Conservation (phyloP, 2,329 filamentous ascomycete species). For the Pseudocercospora fijiensis region DNA sequence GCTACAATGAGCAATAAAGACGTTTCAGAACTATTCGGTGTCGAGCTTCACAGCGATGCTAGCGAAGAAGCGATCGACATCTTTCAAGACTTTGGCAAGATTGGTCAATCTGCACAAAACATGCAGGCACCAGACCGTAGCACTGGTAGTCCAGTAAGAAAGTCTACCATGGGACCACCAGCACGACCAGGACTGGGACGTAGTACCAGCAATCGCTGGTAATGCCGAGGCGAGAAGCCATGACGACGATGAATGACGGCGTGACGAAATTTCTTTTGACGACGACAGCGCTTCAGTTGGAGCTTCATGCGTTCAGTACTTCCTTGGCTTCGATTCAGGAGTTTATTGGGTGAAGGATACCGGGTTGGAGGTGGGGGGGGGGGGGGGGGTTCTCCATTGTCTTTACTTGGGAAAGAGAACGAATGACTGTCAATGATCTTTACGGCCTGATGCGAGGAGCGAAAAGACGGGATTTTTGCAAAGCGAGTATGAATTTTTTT, state of each 20-base stretch:
- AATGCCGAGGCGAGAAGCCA: slow-evolving; percentile 16
- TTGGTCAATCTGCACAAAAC: slow-evolving; percentile 49
- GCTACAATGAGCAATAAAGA: slow-evolving; percentile 37
- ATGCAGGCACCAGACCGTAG: slow-evolving; percentile 31
- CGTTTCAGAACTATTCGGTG: slow-evolving; percentile 56
- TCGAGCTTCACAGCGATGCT: slow-evolving; percentile 60
- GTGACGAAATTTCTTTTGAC: slow-evolving; percentile 17
- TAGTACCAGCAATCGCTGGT: slow-evolving; percentile 37
- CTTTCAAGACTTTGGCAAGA: slow-evolving; percentile 72
- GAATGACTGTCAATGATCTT: slow-evolving; percentile 1
- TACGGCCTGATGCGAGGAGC: slow-evolving; percentile 3
- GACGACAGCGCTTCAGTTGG: slow-evolving; percentile 15
- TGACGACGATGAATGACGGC: slow-evolving; percentile 14
- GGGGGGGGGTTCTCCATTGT: background rate
- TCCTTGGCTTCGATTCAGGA: background rate
- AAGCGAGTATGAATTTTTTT: background rate
- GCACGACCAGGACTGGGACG: slow-evolving; percentile 32
- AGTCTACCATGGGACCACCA: slow-evolving; percentile 31
- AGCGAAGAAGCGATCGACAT: slow-evolving; percentile 65
- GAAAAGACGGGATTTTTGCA: background rate
- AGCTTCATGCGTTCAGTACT: slow-evolving; percentile 1
- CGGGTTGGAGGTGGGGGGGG: background rate
- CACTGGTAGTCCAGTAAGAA: slow-evolving; percentile 37
- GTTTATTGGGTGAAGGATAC: background rate
- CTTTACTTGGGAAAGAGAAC: background rate